Conservation (phyloP, 2,329 filamentous ascomycete species). For the Pseudogymnoascus verrucosus region DNA sequence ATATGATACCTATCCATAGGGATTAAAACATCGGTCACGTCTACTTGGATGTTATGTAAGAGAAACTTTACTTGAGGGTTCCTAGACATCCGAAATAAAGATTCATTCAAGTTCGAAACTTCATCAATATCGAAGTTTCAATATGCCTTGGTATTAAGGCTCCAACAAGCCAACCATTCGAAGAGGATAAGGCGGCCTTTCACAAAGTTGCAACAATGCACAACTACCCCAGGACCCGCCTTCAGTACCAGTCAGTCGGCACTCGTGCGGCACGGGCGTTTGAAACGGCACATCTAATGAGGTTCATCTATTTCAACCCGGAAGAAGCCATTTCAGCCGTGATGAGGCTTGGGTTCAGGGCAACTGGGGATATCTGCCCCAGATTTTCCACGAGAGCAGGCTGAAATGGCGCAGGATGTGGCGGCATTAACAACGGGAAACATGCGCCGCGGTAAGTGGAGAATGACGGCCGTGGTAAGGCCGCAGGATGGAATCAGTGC, state of each 20-base stretch:
- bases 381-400: neutral
- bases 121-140: neutral
- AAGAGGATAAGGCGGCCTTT: neutral
- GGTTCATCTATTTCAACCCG: neutral
- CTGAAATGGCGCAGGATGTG: neutral
- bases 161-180: neutral
- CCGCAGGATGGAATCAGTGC: neutral
- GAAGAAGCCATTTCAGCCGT: neutral
- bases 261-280: neutral
- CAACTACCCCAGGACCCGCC: neutral
- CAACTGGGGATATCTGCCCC: neutral
- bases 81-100: neutral
- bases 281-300: conserved; percentile 4
- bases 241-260: neutral
- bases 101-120: neutral
- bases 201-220: neutral
- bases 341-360: neutral
- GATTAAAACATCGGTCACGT: neutral
- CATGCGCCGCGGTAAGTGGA: neutral
- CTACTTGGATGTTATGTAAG: no score
- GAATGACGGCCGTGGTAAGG: neutral
- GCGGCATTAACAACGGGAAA: neutral
- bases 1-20: neutral
- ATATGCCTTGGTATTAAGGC: neutral
- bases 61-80: neutral